A percentile compares a stretch with the other conserved stretches of the same genome.
These are phyloP conservation scores for Acorus gramineus DNA, from an alignment of 106 monocot genomes.

Conservation along the genomic window DNA sequence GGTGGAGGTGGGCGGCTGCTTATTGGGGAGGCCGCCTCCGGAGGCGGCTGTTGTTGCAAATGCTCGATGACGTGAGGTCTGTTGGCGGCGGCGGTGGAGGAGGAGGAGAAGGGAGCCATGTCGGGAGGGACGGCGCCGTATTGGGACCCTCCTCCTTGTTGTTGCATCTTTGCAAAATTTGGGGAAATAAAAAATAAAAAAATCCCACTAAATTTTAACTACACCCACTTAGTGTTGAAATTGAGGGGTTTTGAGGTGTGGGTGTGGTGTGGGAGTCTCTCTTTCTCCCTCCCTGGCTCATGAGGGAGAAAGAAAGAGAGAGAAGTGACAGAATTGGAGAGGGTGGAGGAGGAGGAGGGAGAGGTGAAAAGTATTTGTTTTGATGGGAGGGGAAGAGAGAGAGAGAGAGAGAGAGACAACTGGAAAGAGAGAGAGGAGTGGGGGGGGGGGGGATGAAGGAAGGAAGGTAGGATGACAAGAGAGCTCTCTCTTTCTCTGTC, in stretches of 20 bases:
- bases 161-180: not conserved
- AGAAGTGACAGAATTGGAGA: too few relatives aligned
- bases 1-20: constrained; percentile 35
- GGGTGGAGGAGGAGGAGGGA: not conserved
- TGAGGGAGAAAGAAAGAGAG: too few relatives aligned
- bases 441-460: not conserved
- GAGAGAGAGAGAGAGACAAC: not conserved
- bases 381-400: not conserved
- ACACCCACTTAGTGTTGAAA: too few relatives aligned
- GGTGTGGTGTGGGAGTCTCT: not conserved
- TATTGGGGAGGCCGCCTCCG: constrained; percentile 38
- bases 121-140: constrained; percentile 31
- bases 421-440: constrained; percentile 6
- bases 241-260: not conserved
- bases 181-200: too few relatives aligned
- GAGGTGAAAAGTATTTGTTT: too few relatives aligned
- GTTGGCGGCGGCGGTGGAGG: not conserved
- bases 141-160: constrained; percentile 51
- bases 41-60: constrained; percentile 9
- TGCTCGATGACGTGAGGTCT: not conserved
- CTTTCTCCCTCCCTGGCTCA: constrained; percentile 4
- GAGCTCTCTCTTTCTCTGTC: too few relatives aligned
- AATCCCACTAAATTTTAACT: too few relatives aligned
- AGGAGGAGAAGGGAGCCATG: constrained; percentile 8
- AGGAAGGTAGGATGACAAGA: too few relatives aligned